phyloP scores from a whole-genome alignment of 139 green algal species.

The Closterium sp. region DNA sequence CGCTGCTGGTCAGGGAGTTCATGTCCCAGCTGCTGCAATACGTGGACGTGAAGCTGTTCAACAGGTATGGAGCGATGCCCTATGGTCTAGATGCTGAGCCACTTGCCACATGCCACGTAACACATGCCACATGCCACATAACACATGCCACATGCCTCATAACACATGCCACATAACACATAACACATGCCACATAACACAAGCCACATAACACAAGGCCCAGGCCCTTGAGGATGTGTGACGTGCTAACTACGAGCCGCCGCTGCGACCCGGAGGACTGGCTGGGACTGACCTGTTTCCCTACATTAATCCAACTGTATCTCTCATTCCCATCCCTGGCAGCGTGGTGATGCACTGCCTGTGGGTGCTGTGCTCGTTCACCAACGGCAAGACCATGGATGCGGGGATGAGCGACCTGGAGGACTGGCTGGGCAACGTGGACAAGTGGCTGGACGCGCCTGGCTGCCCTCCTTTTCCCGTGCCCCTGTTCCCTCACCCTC shows the following conservation, averaged over 20 bases:
- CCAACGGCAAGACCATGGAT: constrained; percentile 2
- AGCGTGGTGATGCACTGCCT: neutral
- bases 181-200: neutral
- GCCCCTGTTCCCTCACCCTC: neutral
- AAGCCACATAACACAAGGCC: neutral
- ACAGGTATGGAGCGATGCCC: neutral
- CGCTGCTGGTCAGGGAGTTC: neutral
- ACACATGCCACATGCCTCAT: too few relatives aligned
- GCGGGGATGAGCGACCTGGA: neutral
- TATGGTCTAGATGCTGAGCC: too few relatives aligned
- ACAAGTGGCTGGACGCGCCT: neutral
- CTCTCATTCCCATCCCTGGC: too few relatives aligned
- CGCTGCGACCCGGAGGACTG: neutral
- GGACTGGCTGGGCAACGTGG: constrained; percentile 16
- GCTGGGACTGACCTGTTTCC: too few relatives aligned
- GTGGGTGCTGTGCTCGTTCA: neutral
- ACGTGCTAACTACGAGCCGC: neutral
- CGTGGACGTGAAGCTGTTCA: neutral
- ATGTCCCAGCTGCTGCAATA: neutral
- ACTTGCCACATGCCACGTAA: too few relatives aligned
- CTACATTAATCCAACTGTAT: too few relatives aligned
- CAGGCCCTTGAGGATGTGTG: neutral
- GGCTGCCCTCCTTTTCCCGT: too few relatives aligned
- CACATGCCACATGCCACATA: too few relatives aligned
- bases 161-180: too few relatives aligned